Conservation (phyloP, 352 stramenopile genomes). For the Globisporangium carolinianum region DNA sequence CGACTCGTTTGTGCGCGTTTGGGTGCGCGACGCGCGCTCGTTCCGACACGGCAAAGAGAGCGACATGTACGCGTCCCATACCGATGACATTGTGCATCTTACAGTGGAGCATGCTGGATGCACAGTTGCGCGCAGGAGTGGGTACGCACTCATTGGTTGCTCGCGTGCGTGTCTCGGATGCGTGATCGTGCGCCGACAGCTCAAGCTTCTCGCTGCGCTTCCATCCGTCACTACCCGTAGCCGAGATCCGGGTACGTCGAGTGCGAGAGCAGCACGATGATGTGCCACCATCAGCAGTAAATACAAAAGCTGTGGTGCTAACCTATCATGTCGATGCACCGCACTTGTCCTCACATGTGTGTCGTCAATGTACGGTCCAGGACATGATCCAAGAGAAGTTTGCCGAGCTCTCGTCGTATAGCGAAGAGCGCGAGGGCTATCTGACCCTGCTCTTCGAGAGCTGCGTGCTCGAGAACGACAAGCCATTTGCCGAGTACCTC, state of each 20-base stretch:
- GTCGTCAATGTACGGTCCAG: conserved; percentile 4
- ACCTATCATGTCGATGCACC: too few species aligned
- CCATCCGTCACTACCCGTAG: conserved; percentile 30
- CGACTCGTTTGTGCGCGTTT: conserved; percentile 40
- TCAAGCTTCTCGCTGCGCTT: conserved; percentile 35
- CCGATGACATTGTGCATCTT: too few species aligned
- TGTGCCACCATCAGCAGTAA: too few species aligned
- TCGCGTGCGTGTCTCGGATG: background rate
- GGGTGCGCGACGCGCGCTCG: conserved; percentile 45
- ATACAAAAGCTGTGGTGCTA: too few species aligned
- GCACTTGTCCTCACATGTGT: background rate
- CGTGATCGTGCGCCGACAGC: conserved; percentile 3
- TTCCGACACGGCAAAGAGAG: conserved; percentile 43
- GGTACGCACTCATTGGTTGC: background rate
- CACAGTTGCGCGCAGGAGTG: too few species aligned
- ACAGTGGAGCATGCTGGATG: too few species aligned
- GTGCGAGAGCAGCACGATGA: too few species aligned
- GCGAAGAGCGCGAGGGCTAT: conserved; percentile 24
- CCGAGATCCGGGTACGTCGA: conserved; percentile 34
- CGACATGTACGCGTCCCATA: conserved; percentile 30
- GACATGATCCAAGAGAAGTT: conserved; percentile 42
- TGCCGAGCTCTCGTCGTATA: conserved; percentile 30
- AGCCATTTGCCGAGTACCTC: conserved; percentile 36
- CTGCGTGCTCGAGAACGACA: conserved; percentile 29
- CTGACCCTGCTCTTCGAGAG: conserved; percentile 41